A percentile compares a stretch with the other conserved stretches of the same genome.
Conservation (phyloP, 306 rosid genomes). For the Prunus padus region DNA sequence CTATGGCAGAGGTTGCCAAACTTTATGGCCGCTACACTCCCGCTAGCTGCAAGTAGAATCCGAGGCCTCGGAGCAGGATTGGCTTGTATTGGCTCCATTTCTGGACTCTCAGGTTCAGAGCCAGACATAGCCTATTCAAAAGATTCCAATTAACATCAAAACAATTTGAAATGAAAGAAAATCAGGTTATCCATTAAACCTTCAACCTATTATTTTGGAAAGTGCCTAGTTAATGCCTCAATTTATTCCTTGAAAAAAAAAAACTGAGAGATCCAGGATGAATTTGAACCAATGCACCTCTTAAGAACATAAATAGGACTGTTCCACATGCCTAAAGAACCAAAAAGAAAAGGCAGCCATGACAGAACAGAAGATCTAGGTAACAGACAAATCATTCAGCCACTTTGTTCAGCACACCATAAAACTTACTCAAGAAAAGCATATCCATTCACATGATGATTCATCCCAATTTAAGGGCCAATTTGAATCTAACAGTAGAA, state of each 20-base stretch:
- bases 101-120: constrained; percentile 41
- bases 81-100: constrained; percentile 28
- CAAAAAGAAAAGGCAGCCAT: background rate
- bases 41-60: constrained; percentile 79
- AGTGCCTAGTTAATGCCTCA: background rate
- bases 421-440: background rate
- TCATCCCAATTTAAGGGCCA: background rate
- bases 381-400: background rate
- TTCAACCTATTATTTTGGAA: background rate
- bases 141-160: constrained; percentile 15
- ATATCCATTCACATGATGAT: background rate
- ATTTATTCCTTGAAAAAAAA: background rate
- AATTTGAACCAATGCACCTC: background rate
- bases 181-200: background rate
- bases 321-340: background rate
- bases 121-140: constrained; percentile 44
- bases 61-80: constrained; percentile 52
- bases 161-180: background rate
- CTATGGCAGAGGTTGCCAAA: constrained; percentile 52
- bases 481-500: background rate
- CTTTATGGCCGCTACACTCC: constrained; percentile 68
- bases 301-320: background rate
- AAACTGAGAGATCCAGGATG: background rate
- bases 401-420: background rate
- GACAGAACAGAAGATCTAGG: background rate